A percentile compares a stretch with the other conserved stretches of the same genome.
phyloP scores from a whole-genome alignment of 129 eudicot species.

The Centrapalus pauciflorus region DNA sequence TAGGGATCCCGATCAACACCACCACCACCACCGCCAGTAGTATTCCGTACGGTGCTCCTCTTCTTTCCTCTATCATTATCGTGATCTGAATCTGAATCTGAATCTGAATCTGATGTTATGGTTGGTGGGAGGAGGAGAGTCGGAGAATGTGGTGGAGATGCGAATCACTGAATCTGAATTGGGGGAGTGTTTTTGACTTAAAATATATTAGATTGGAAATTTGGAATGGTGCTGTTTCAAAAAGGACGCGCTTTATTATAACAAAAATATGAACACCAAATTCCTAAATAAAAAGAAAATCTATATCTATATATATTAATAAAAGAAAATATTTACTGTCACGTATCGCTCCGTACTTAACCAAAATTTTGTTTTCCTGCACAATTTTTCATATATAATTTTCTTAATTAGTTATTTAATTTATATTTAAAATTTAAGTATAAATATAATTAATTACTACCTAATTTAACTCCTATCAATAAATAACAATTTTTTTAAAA shows the following conservation, averaged over 20 bases:
- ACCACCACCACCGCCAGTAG: constrained; percentile 67
- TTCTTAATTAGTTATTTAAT: too few species aligned
- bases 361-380: too few species aligned
- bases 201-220: not conserved
- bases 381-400: not conserved
- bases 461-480: too few species aligned
- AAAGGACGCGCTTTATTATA: not conserved
- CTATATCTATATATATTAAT: too few species aligned
- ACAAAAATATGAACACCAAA: too few species aligned
- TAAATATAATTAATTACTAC: too few species aligned
- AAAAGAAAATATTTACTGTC: too few species aligned
- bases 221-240: constrained; percentile 3
- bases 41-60: constrained; percentile 75
- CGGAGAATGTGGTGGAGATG: constrained; percentile 12
- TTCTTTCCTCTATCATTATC: constrained; percentile 54
- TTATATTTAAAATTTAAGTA: too few species aligned
- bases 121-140: not conserved
- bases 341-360: not conserved
- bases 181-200: constrained; percentile 8
- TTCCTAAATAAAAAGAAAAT: not conserved
- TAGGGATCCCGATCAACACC: constrained; percentile 45
- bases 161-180: too few species aligned
- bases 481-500: too few species aligned
- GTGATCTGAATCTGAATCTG: not conserved
- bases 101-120: not conserved